Percentiles rank a stretch among this genome's conserved stretches.
These are phyloP conservation scores for Cryptococcus floricola DNA, from an alignment of 1,284 basidiomycete species.

Conservation along the genomic window DNA sequence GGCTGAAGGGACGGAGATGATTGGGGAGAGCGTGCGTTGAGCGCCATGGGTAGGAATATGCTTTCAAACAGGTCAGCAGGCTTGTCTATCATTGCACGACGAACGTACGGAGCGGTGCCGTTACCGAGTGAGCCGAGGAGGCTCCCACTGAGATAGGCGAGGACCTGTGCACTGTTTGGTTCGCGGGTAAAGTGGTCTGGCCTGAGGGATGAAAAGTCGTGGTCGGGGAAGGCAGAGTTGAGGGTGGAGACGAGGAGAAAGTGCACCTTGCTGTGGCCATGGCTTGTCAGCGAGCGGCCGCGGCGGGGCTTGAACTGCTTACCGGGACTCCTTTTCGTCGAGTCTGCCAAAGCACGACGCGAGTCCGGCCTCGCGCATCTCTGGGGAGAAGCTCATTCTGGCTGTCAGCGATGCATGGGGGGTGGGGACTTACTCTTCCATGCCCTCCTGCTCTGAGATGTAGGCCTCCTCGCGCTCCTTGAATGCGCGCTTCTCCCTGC, in stretches of 20 bases:
- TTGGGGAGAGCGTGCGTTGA: not conserved
- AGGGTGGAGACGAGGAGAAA: slow-evolving; percentile 88
- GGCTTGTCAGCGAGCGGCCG: not conserved
- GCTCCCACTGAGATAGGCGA: slow-evolving; percentile 29
- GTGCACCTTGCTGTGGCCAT: slow-evolving; percentile 38
- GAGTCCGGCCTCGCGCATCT: slow-evolving; percentile 47
- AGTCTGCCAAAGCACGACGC: slow-evolving; percentile 48
- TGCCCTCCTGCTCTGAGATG: slow-evolving; percentile 49
- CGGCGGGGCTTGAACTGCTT: slow-evolving; percentile 4
- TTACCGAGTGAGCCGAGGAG: slow-evolving; percentile 27
- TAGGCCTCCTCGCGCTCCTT: slow-evolving; percentile 84
- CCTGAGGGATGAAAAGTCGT: slow-evolving; percentile 91
- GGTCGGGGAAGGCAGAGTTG: slow-evolving; percentile 95
- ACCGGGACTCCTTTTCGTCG: slow-evolving; percentile 48
- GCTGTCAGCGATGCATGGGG: not conserved
- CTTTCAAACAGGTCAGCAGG: not conserved
- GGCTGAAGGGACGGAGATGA: not conserved
- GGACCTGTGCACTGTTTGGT: slow-evolving; percentile 58
- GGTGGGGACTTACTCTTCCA: slow-evolving; percentile 46
- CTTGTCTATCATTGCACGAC: not conserved
- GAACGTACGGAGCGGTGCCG: slow-evolving; percentile 26
- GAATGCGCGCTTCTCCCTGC: slow-evolving; percentile 94
- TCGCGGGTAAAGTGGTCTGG: slow-evolving; percentile 86
- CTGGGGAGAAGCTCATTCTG: slow-evolving; percentile 48
- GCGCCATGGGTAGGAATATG: not conserved